phyloP scores from a whole-genome alignment of 495 filamentous ascomycete genomes.

The Pyronema domesticum region DNA sequence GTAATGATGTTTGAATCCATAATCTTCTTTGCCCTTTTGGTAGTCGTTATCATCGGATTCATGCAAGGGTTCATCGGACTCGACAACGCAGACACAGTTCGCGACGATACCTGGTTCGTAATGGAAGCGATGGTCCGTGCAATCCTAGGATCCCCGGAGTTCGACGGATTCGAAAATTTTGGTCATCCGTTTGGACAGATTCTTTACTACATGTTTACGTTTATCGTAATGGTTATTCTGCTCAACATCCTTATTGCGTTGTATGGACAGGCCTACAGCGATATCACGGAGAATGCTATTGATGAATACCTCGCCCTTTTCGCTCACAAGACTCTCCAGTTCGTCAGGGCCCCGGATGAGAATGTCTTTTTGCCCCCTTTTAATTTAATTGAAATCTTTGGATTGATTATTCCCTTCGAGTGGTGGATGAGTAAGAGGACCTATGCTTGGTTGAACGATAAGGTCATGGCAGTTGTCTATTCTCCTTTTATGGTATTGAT shows the following conservation, averaged over 20 bases:
- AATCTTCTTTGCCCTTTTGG: constrained; percentile 90
- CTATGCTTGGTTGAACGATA: constrained; percentile 69
- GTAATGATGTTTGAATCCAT: constrained; percentile 99
- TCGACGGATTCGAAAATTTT: constrained; percentile 65
- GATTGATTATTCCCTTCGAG: constrained; percentile 65
- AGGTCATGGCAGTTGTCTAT: constrained; percentile 74
- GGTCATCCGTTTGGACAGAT: constrained; percentile 66
- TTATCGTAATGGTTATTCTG: constrained; percentile 81
- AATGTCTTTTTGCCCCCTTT: constrained; percentile 95
- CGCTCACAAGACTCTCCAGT: constrained; percentile 82
- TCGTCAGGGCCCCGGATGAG: constrained; percentile 89
- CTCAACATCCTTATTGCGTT: constrained; percentile 90
- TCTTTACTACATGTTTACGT: constrained; percentile 89
- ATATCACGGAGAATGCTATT: constrained; percentile 83
- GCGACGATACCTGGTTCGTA: constrained; percentile 49
- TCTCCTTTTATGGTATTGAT: constrained; percentile 66
- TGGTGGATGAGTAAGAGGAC: constrained; percentile 64
- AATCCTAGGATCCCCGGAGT: constrained; percentile 79
- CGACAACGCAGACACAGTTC: constrained; percentile 57
- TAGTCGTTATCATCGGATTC: constrained; percentile 75
- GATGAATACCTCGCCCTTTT: constrained; percentile 91
- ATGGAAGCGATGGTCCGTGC: constrained; percentile 79
- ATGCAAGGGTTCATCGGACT: constrained; percentile 90
- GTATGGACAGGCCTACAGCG: constrained; percentile 89
- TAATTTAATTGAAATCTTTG: constrained; percentile 79